Evolutionary conservation across 2,329 filamentous ascomycete species (phyloP), one percentile per base, ranked within the genome.

Genomic region (Acrodontium crateriforme): DNA sequence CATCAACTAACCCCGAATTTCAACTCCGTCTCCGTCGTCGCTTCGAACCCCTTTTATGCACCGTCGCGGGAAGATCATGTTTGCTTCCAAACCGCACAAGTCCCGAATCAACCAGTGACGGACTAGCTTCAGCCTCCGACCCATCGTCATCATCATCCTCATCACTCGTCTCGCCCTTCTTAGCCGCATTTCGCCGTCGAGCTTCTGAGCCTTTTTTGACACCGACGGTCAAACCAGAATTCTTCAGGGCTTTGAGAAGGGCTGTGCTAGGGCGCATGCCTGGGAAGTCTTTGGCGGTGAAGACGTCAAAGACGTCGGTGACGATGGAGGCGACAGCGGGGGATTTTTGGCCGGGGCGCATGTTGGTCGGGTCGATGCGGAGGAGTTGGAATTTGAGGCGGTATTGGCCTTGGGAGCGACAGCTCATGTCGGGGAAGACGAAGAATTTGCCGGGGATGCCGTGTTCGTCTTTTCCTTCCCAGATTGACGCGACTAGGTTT

Each of bases 271-370:
- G 74, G 32, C 74, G 65, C 80, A 89, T 89, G 5, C 81, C 81
- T 0, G 79, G 78, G 35, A 89, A 89, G 47, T 87, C 80, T 49
- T 87, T 89, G 23, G 81, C 81, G 23, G 77, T 84, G 52, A 78
- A 85, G 6, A 85, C 80, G 9, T 69, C 73, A 46, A 89, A 85
- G n/a, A 74, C 59, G 10, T 80, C 71, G 46, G 73, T 82, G 55
- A 74, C 65, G 10, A 62, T 55, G 33, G 59, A 59, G 6, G 62
- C 63, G n/a, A 67, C 55, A 28, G 62, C 62, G 4, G 56, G 57
- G 19, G 59, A 61, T 28, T 53, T 58, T 4, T 54, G 56, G 16
- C 70, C 72, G 2, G 65, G 65, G 9, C 59, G 57, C 52, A 72
- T 67, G 25, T 60, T 59, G 18, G 55, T 55, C 2, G 74, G 73